Base-by-base conservation (phyloP, 2,329 filamentous ascomycete genomes). In the Teratosphaeriaceae sp. region DNA sequence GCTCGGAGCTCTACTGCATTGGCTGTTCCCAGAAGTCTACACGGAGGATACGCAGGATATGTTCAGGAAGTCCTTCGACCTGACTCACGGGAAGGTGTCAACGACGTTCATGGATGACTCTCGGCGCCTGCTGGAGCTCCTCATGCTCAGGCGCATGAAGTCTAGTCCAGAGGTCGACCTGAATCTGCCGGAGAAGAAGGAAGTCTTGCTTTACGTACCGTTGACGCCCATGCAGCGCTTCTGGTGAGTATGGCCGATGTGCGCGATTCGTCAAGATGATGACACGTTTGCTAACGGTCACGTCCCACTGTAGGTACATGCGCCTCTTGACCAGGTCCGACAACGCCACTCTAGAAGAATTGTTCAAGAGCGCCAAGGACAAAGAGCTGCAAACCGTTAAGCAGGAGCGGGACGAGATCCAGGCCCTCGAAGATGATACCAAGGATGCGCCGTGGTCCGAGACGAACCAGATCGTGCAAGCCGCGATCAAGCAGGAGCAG, bases 101-200 rank as follows among this genome's bases (percentile, higher is more conserved):
- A 70, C 68, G 3, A 57, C 57, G 1, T 76, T 80, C 21, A 69
- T 80, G 58, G 70, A 76, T 38, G 58, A 72, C 50, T 67, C 76
- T 5, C 68, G 75, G 1, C 62, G 60, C 1, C 62, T 81, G 7
- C 65, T 80, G 1, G 72, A 78, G 48, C 55, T 78, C 1, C 68
- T 80, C 37, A 80, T 80, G 77, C 62, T 80, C 5, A 67, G 78
- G 11, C 64, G 77, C 3, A 74, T 77, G 65, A 81, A 81, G 53
- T 67, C 67, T 34, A 75, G 71, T 26, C 68, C 71, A 0, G 71
- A 67, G 0, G 72, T 79, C 23, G 70, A 75, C 40, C 65, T 79
- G 1, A 71, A 71, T 15, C 62, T 81, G 4, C 77, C 77, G 0
- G 66, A 69, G 1, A 81, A 80, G 54, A 71, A 71, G 33, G 78